A percentile compares a stretch with the other conserved stretches of the same genome.
phyloP scores from a whole-genome alignment of 2,329 filamentous ascomycete genomes.

The Neurospora sp. region DNA sequence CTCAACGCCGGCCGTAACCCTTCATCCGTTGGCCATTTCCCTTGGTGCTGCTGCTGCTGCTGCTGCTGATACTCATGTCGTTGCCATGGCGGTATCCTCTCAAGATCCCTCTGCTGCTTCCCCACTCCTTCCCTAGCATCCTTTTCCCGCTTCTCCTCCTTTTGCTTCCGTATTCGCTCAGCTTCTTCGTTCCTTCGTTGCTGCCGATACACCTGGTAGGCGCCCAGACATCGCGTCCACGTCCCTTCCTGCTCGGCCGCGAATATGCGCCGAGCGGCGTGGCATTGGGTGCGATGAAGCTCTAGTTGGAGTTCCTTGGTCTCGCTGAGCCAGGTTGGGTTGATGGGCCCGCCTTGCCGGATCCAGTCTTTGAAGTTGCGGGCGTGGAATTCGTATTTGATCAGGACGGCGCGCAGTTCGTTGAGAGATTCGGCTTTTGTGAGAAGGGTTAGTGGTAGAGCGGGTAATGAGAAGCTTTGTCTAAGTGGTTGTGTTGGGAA shows the following conservation, averaged over 20 bases:
- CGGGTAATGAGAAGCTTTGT: background rate
- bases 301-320: constrained; percentile 38
- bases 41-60: constrained; percentile 9
- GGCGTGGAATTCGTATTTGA: constrained; percentile 37
- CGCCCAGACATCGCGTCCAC: constrained; percentile 42
- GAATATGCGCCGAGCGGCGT: constrained; percentile 47
- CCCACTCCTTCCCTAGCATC: background rate
- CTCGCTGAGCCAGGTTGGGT: constrained; percentile 45
- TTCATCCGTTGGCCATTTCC: constrained; percentile 3
- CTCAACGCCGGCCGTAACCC: constrained; percentile 1
- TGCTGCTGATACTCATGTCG: constrained; percentile 12
- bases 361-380: constrained; percentile 46
- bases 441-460: background rate
- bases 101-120: constrained; percentile 14
- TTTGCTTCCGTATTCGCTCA: constrained; percentile 28
- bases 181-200: constrained; percentile 30
- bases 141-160: constrained; percentile 7
- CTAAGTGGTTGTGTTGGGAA: background rate
- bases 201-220: constrained; percentile 42
- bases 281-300: constrained; percentile 49
- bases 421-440: constrained; percentile 39
- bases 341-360: constrained; percentile 43
- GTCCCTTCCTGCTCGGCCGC: constrained; percentile 35
- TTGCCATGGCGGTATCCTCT: constrained; percentile 18
- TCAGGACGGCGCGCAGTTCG: constrained; percentile 37